Percentiles rank a stretch among this genome's conserved stretches.
Conservation (phyloP, 202 grass and related monocot genomes). For the Eragrostis tef region DNA sequence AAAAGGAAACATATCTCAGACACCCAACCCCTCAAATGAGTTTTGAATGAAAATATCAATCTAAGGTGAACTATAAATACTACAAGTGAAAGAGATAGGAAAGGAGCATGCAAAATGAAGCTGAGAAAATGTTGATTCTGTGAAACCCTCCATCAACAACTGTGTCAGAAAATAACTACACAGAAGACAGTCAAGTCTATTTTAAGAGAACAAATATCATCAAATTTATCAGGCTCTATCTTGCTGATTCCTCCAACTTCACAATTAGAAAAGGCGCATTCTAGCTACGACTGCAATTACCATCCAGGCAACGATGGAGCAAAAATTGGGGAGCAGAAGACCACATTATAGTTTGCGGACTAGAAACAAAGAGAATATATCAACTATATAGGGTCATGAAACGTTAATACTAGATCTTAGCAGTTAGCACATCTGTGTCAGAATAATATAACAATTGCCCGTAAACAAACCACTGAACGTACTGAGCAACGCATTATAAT, state of each 20-base stretch:
- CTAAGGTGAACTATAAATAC: not conserved
- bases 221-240: not conserved
- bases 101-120: not conserved
- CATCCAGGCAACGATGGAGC: not conserved
- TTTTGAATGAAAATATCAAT: not conserved
- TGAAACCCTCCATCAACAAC: not conserved
- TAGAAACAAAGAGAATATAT: conserved; percentile 13
- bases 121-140: not conserved
- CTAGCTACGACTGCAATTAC: not conserved
- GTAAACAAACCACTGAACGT: not conserved
- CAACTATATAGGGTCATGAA: conserved; percentile 9
- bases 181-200: not conserved
- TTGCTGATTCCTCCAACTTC: not conserved
- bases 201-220: not conserved
- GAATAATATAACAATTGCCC: conserved; percentile 4
- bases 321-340: not conserved
- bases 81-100: not conserved
- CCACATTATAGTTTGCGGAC: not conserved
- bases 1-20: not conserved
- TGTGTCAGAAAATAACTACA: not conserved
- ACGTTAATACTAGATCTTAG: conserved; percentile 8
- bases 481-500: conserved; percentile 39
- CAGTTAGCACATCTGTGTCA: conserved; percentile 4
- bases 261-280: not conserved
- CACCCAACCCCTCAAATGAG: not conserved